Evolutionary conservation across 805 yeast species (phyloP).

Genomic region (Lipomyces chichibuensis): DNA sequence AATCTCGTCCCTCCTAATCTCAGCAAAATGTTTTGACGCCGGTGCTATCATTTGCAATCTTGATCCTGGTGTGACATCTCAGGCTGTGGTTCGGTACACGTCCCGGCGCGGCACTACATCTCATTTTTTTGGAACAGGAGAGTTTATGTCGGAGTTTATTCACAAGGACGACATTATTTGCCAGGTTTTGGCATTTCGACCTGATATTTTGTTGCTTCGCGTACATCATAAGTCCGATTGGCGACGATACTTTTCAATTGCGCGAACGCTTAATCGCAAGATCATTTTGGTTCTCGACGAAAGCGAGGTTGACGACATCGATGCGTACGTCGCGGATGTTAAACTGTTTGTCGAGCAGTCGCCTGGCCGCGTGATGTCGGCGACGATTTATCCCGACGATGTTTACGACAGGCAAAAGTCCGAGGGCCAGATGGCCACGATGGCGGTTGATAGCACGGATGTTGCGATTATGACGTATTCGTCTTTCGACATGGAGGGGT

Average conservation of each 20-base stretch:
- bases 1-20: neutral
- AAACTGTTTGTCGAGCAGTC: neutral
- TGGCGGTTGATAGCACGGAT: neutral
- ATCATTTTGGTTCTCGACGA: neutral
- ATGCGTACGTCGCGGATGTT: neutral
- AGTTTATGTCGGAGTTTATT: neutral
- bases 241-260: neutral
- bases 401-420: neutral
- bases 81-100: neutral
- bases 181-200: neutral
- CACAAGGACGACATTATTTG: neutral
- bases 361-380: neutral
- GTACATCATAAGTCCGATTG: neutral
- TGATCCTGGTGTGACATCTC: neutral
- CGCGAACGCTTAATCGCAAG: neutral
- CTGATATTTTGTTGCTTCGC: neutral
- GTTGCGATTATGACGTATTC: conserved; percentile 1
- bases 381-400: neutral
- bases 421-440: neutral
- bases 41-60: neutral
- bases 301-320: neutral
- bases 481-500: neutral
- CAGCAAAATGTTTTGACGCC: neutral
- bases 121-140: neutral
- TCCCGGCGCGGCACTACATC: neutral